Evolutionary conservation across 176 grass and related monocot species (phyloP).

Genomic region (Phoenix dactylifera): DNA sequence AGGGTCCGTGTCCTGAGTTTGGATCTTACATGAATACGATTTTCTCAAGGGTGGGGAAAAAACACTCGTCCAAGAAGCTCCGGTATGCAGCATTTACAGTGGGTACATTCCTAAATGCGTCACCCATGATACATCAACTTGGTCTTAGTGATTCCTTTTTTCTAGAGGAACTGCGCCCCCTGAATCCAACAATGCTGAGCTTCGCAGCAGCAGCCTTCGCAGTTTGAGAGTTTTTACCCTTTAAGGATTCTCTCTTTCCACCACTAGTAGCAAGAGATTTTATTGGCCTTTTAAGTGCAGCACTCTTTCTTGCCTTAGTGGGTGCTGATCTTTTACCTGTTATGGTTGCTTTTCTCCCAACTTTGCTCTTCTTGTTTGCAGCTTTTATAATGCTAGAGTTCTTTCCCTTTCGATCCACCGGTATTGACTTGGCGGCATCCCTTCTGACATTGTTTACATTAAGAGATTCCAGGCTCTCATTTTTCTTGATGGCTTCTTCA

Average conservation of each 20-base stretch:
- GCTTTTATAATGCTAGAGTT: slow-evolving; percentile 28
- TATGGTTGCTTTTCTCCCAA: slow-evolving; percentile 30
- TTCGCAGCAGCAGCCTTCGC: slow-evolving; percentile 34
- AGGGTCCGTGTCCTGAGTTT: too few relatives aligned
- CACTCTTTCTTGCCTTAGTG: not conserved
- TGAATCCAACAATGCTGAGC: slow-evolving; percentile 81
- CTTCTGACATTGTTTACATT: slow-evolving; percentile 47
- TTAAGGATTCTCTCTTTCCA: slow-evolving; percentile 21
- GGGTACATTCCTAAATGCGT: too few relatives aligned
- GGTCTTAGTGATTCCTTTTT: slow-evolving; percentile 1
- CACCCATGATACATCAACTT: too few relatives aligned
- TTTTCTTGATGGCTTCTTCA: slow-evolving; percentile 92
- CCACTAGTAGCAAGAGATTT: slow-evolving; percentile 23
- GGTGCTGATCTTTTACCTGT: slow-evolving; percentile 14
- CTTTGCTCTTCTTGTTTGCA: slow-evolving; percentile 39
- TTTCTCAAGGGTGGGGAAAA: too few relatives aligned
- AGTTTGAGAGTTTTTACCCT: slow-evolving; percentile 30
- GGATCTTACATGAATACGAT: too few relatives aligned
- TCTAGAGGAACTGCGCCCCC: slow-evolving; percentile 57
- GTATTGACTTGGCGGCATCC: slow-evolving; percentile 16
- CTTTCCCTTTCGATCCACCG: slow-evolving; percentile 31
- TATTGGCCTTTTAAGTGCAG: slow-evolving; percentile 17
- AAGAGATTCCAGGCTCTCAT: slow-evolving; percentile 88
- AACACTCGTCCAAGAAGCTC: too few relatives aligned
- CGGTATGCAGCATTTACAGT: too few relatives aligned